Percentiles rank a stretch among this genome's conserved stretches.
Evolutionary conservation across 2,329 filamentous ascomycete species (phyloP).

Genomic region (Microsporum ferrugineum): DNA sequence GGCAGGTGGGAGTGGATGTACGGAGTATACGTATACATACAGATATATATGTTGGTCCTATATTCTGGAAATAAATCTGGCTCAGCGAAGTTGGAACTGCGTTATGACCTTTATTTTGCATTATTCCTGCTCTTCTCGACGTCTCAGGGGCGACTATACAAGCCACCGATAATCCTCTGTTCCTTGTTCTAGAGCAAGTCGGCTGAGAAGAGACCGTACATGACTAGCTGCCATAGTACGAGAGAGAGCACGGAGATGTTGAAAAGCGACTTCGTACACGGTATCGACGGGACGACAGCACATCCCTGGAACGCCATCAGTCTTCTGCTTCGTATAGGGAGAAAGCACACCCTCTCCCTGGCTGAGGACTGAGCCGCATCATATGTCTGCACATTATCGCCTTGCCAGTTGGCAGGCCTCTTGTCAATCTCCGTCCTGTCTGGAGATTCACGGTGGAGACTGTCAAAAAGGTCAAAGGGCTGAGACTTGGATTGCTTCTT

Average conservation of each 20-base stretch:
- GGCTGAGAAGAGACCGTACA: not conserved
- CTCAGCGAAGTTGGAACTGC: not conserved
- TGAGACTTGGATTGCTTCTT: not conserved
- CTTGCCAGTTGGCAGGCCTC: not conserved
- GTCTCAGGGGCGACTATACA: not conserved
- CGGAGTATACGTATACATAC: too few species aligned
- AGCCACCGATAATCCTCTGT: conserved; percentile 1
- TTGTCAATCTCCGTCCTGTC: not conserved
- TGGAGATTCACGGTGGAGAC: not conserved
- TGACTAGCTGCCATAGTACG: not conserved
- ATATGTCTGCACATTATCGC: not conserved
- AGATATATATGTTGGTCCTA: not conserved
- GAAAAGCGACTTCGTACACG: not conserved
- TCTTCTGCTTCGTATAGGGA: not conserved
- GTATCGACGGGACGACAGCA: not conserved
- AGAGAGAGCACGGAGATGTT: not conserved
- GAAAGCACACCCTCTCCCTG: too few species aligned
- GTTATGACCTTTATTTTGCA: not conserved
- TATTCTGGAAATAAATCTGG: not conserved
- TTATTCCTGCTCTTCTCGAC: not conserved
- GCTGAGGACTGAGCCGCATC: not conserved
- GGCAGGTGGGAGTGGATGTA: not conserved
- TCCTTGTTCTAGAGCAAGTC: not conserved
- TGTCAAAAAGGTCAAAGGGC: not conserved
- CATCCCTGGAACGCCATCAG: not conserved